Percentiles rank a stretch among this genome's conserved stretches.
Evolutionary conservation across 345 rosid genomes (phyloP).

Genomic region (Bretschneidera sinensis): DNA sequence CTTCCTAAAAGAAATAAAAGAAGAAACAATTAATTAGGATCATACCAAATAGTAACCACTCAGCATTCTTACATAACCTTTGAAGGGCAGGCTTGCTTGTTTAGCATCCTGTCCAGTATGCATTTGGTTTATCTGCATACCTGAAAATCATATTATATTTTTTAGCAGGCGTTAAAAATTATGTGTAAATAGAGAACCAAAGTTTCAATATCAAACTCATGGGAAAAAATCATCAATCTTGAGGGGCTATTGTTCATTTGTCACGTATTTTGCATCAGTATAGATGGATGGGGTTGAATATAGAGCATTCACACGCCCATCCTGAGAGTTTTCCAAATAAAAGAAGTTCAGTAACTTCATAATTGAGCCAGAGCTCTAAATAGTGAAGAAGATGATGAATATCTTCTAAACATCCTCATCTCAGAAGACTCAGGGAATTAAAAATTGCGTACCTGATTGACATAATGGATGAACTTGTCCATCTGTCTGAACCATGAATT

Average conservation of each 20-base stretch:
- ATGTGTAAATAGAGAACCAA: conserved; percentile 2
- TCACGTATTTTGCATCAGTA: conserved; percentile 78
- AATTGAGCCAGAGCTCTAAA: conserved; percentile 10
- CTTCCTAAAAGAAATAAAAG: neutral
- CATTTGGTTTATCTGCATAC: conserved; percentile 88
- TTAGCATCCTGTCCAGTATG: conserved; percentile 97
- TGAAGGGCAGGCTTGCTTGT: conserved; percentile 85
- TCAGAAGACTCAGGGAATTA: neutral
- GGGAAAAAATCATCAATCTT: conserved; percentile 91
- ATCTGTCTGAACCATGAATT: conserved; percentile 93
- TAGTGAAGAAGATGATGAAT: conserved; percentile 4
- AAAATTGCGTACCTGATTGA: conserved; percentile 56
- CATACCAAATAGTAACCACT: conserved; percentile 85
- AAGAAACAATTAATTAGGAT: conserved; percentile 4
- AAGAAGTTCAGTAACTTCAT: conserved; percentile 10
- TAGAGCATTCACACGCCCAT: conserved; percentile 89
- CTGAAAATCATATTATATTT: conserved; percentile 31
- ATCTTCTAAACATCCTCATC: conserved; percentile 4
- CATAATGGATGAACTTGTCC: conserved; percentile 96
- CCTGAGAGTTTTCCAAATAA: conserved; percentile 41
- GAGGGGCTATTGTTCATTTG: conserved; percentile 78
- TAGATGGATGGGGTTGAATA: conserved; percentile 90
- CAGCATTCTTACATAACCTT: conserved; percentile 72
- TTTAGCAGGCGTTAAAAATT: conserved; percentile 1
- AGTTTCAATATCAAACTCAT: conserved; percentile 41